Conservation (phyloP, 176 grass and related monocot genomes). For the Zizania latifolia region DNA sequence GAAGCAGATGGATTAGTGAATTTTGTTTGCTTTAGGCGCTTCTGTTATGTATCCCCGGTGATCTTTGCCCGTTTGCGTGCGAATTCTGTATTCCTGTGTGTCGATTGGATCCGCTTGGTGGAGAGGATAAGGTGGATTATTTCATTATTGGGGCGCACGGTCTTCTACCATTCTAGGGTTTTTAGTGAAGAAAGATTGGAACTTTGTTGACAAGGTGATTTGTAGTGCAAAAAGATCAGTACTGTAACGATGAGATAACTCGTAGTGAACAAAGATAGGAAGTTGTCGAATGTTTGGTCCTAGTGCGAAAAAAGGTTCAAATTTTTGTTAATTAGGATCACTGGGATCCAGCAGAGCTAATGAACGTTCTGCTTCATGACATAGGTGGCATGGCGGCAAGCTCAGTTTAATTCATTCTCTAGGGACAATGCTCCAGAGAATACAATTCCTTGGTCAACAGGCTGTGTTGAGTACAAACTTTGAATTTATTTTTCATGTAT, state of each 20-base stretch:
- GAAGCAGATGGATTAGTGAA: neutral
- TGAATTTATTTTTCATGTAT: neutral
- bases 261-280: neutral
- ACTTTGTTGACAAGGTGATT: neutral
- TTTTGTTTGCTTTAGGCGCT: conserved; percentile 7
- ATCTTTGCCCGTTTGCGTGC: neutral
- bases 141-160: neutral
- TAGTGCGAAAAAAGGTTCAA: neutral
- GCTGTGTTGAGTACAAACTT: neutral
- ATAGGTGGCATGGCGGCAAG: neutral
- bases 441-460: neutral
- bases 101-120: neutral
- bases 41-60: neutral
- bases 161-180: conserved; percentile 15
- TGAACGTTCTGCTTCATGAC: neutral
- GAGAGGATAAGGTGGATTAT: neutral
- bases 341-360: neutral
- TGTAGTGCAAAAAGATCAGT: neutral
- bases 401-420: neutral
- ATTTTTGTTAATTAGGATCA: neutral
- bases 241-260: neutral
- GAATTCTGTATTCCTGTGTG: neutral
- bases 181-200: neutral
- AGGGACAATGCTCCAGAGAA: neutral
- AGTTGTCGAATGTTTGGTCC: neutral